Evolutionary conservation across 2,329 filamentous ascomycete genomes (phyloP).

Genomic region (Paracoccidioides brasiliensis): DNA sequence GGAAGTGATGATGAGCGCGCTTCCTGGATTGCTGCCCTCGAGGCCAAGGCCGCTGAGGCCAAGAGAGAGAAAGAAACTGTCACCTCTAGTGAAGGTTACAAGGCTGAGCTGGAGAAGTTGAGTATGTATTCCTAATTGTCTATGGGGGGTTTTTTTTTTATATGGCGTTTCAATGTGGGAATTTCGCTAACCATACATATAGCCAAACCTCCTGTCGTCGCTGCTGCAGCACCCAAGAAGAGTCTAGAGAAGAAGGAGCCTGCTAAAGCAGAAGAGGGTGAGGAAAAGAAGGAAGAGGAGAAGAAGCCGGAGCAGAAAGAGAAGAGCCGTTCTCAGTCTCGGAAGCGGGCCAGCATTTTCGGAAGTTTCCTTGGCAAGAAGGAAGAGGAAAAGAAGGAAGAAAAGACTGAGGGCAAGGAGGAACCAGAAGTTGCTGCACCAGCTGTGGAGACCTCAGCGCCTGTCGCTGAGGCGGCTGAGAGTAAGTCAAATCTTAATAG

Average conservation of each 20-base stretch:
- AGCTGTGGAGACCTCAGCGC: constrained; percentile 21
- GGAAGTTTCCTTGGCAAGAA: constrained; percentile 49
- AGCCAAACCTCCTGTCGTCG: constrained; percentile 32
- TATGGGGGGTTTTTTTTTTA: not conserved
- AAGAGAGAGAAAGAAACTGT: constrained; percentile 66
- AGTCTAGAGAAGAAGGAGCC: constrained; percentile 13
- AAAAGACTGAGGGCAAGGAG: constrained; percentile 32
- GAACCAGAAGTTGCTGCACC: constrained; percentile 26
- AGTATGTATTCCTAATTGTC: constrained; percentile 33
- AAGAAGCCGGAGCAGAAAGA: constrained; percentile 32
- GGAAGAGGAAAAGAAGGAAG: constrained; percentile 37
- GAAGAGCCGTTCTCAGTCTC: constrained; percentile 45
- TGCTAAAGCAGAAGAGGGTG: constrained; percentile 17
- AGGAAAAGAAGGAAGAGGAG: constrained; percentile 23
- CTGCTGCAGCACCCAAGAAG: constrained; percentile 17
- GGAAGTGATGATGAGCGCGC: constrained; percentile 62
- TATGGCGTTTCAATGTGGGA: not conserved
- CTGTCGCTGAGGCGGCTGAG: constrained; percentile 26
- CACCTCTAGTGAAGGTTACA: constrained; percentile 73
- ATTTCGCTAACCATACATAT: constrained; percentile 8
- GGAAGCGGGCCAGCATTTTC: constrained; percentile 48
- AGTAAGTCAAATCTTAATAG: constrained; percentile 17
- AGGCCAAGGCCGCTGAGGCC: constrained; percentile 70
- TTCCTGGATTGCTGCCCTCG: constrained; percentile 78
- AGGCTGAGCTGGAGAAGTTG: constrained; percentile 64